Percentiles rank a stretch among this genome's conserved stretches.
phyloP scores from a whole-genome alignment of 106 monocot species.

The Posidonia australis region DNA sequence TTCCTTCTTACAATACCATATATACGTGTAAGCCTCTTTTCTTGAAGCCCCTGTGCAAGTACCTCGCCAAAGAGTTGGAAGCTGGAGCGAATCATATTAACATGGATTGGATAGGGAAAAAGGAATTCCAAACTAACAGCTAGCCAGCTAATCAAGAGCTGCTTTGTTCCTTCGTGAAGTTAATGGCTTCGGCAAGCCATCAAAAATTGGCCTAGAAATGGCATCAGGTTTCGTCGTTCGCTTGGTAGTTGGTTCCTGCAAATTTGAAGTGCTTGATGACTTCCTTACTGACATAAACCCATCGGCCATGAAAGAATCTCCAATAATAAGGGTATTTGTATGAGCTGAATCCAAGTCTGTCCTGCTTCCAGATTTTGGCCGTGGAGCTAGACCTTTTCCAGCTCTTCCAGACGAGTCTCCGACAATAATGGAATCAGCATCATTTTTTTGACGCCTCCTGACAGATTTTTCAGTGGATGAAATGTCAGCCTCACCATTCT shows the following conservation, averaged over 20 bases:
- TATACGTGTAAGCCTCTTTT: no score
- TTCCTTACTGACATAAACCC: conserved; percentile 44
- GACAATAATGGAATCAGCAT: conserved; percentile 12
- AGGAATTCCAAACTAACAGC: no score
- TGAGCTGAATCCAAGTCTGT: conserved; percentile 31
- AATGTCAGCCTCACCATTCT: conserved; percentile 19
- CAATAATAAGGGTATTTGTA: conserved; percentile 5
- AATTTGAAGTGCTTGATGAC: conserved; percentile 58
- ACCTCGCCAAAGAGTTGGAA: no score
- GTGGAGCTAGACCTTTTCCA: conserved; percentile 42
- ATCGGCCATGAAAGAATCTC: conserved; percentile 27
- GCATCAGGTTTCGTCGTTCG: conserved; percentile 38
- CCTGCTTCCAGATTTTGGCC: conserved; percentile 43
- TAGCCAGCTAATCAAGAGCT: conserved; percentile 25
- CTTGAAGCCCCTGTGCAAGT: no score
- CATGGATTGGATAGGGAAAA: no score
- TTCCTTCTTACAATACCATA: no score
- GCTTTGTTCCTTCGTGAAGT: conserved; percentile 42
- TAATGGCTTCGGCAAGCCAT: conserved; percentile 44
- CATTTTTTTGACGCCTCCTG: conserved; percentile 54
- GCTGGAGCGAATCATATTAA: no score
- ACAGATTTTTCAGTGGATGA: conserved; percentile 32
- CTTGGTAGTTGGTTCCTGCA: conserved; percentile 47
- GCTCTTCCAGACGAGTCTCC: conserved; percentile 25
- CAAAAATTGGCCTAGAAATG: conserved; percentile 42